Evolutionary conservation across 2,329 filamentous ascomycete genomes (phyloP), one percentile per base, ranked within the genome.

Genomic region (Exophiala alcalophila): DNA sequence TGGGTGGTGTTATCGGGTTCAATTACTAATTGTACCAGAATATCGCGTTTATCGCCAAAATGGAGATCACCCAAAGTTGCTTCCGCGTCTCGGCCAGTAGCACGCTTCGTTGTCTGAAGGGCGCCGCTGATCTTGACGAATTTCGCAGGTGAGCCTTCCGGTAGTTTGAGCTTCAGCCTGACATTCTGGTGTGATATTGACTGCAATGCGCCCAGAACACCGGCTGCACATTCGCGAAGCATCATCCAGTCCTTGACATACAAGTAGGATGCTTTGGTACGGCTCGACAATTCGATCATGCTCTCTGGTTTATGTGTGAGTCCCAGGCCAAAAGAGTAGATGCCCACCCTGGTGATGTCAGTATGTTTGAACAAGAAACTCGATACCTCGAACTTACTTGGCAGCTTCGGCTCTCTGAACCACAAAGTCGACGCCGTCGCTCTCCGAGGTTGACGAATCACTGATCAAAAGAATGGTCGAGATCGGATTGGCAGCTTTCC

Each of bases 171-270:
- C 71, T 94, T 95, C 40, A 98, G 76, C 71, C 94, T 96, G 44
- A 94, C 92, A 60, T 97, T 97, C 63, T 97, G 92, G 63, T 98
- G 92, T n/a, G 92, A 97, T 19, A 88, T 83, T 2, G 87, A 89
- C 65, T 98, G 92, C 61, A 97, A 77, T 10, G 88, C 83, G 32
- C 92, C 92, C 19, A 98, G 72, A 59, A 91, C 97, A 29, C 92
- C 92, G 16, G 90, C 92, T 30, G 96, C 76, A 63, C 92, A 97
- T 65, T 98, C 92, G 19, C 92, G 84, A 24, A 98, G 77, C 91
- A 97, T 98, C 91, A 97, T 97, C 92, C 92, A 98, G 65, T 98
- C 92, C 68, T 97, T 98, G 56, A 98, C 90, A 59, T 97, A 98
- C 1, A 89, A 94, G 61, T 97, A 98, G 1, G 89, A 94, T 4